These are phyloP conservation scores for Yamagishiella unicocca DNA, from an alignment of 139 green algal species.

Conservation along the genomic window DNA sequence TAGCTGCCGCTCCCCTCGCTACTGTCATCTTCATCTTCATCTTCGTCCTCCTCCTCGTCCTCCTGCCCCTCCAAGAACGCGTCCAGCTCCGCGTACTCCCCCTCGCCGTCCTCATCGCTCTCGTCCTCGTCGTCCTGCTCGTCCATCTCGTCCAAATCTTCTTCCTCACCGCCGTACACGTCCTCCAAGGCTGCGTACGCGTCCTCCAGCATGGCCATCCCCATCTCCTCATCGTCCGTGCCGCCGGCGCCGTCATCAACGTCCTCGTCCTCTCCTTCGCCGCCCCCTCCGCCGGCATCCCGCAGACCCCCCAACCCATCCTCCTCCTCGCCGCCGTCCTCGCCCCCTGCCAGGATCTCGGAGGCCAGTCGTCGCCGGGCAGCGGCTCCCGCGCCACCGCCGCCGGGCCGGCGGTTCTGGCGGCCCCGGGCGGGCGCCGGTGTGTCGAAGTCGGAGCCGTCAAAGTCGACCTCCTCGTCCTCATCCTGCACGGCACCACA, in stretches of 20 bases:
- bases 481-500: too few species aligned
- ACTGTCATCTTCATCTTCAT: neutral
- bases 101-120: neutral
- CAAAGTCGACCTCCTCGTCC: slow-evolving; percentile 26
- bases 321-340: neutral
- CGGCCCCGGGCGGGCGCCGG: neutral
- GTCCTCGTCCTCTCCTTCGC: neutral
- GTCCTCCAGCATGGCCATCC: slow-evolving; percentile 35
- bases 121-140: slow-evolving; percentile 26
- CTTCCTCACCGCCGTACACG: neutral
- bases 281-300: neutral
- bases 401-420: neutral
- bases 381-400: neutral
- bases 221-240: slow-evolving; percentile 35
- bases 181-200: slow-evolving; percentile 44
- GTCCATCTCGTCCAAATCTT: neutral
- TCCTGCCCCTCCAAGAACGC: neutral
- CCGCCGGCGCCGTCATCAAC: neutral
- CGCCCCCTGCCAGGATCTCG: neutral
- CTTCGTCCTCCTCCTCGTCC: neutral
- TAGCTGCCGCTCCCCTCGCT: neutral
- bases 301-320: too few species aligned
- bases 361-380: neutral
- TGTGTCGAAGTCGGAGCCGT: slow-evolving; percentile 3
- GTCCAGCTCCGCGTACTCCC: neutral